phyloP scores from a whole-genome alignment of 768 basidiomycete genomes.

The Mycena vulgaris region DNA sequence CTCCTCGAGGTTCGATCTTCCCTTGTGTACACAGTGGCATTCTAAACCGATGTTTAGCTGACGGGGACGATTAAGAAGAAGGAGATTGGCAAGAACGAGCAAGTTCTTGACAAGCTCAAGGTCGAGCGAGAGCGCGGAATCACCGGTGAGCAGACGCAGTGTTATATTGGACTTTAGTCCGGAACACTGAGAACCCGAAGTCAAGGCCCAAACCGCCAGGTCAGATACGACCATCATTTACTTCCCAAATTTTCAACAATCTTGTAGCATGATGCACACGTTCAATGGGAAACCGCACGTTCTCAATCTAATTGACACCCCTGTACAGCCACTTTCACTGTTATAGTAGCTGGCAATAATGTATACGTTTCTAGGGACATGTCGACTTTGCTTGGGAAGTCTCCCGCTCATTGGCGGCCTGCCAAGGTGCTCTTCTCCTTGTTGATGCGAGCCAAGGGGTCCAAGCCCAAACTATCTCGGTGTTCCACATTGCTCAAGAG shows the following conservation, averaged over 20 bases:
- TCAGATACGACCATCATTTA: slow-evolving; percentile 43
- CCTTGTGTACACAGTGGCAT: slow-evolving; percentile 4
- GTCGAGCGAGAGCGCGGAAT: slow-evolving; percentile 98
- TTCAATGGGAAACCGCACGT: slow-evolving; percentile 72
- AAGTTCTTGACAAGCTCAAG: slow-evolving; percentile 94
- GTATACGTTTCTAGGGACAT: slow-evolving; percentile 73
- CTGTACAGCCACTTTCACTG: slow-evolving; percentile 62
- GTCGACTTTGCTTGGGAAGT: slow-evolving; percentile 99
- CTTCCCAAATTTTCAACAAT: slow-evolving; percentile 27
- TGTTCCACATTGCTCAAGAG: slow-evolving; percentile 91
- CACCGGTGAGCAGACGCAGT: slow-evolving; percentile 70
- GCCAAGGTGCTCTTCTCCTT: slow-evolving; percentile 88
- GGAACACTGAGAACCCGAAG: slow-evolving; percentile 54
- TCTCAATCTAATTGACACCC: slow-evolving; percentile 97
- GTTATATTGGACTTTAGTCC: slow-evolving; percentile 2
- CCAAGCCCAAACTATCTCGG: slow-evolving; percentile 97
- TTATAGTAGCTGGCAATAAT: slow-evolving; percentile 2
- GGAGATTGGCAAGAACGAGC: slow-evolving; percentile 78
- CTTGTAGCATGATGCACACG: slow-evolving; percentile 81
- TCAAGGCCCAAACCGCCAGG: slow-evolving; percentile 97
- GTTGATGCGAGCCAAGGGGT: slow-evolving; percentile 98
- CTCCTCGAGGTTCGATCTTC: slow-evolving; percentile 74
- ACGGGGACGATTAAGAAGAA: slow-evolving; percentile 89
- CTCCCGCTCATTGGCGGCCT: slow-evolving; percentile 91
- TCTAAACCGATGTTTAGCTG: slow-evolving; percentile 63